phyloP scores from a whole-genome alignment of 306 rosid genomes.

The Sindora glabra region DNA sequence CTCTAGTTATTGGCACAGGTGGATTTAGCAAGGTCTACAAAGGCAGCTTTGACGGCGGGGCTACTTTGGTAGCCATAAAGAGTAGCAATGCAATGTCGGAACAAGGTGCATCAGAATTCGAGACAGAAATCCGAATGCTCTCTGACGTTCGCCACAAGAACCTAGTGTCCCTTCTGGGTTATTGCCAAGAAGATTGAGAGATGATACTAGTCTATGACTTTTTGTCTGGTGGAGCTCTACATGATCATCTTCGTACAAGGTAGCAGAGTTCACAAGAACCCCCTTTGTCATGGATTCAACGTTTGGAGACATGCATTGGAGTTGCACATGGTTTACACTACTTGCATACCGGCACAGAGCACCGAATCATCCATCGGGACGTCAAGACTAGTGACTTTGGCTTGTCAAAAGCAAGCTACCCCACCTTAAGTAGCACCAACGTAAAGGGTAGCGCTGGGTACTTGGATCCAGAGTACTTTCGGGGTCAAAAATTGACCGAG shows the following conservation, averaged over 20 bases:
- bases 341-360: slow-evolving; percentile 30
- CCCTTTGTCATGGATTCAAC: slow-evolving; percentile 29
- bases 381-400: slow-evolving; percentile 42
- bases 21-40: slow-evolving; percentile 33
- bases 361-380: slow-evolving; percentile 37
- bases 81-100: slow-evolving; percentile 22
- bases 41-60: slow-evolving; percentile 14
- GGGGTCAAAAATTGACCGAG: slow-evolving; percentile 14
- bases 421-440: slow-evolving; percentile 2
- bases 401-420: slow-evolving; percentile 25
- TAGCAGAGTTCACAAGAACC: slow-evolving; percentile 13
- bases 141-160: slow-evolving; percentile 22
- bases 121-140: slow-evolving; percentile 27
- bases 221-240: slow-evolving; percentile 23
- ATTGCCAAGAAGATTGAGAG: slow-evolving; percentile 39
- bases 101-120: slow-evolving; percentile 31
- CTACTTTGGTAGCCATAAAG: slow-evolving; percentile 26
- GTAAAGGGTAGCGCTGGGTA: slow-evolving; percentile 37
- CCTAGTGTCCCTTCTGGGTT: slow-evolving; percentile 26
- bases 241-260: slow-evolving; percentile 28
- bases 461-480: slow-evolving; percentile 30
- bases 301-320: slow-evolving; percentile 37
- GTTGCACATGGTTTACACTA: slow-evolving; percentile 32
- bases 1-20: slow-evolving; percentile 14
- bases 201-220: slow-evolving; percentile 36